Evolutionary conservation across 2,329 filamentous ascomycete genomes (phyloP), one percentile per base, ranked within the genome.

Genomic region (Alternaria alternata): DNA sequence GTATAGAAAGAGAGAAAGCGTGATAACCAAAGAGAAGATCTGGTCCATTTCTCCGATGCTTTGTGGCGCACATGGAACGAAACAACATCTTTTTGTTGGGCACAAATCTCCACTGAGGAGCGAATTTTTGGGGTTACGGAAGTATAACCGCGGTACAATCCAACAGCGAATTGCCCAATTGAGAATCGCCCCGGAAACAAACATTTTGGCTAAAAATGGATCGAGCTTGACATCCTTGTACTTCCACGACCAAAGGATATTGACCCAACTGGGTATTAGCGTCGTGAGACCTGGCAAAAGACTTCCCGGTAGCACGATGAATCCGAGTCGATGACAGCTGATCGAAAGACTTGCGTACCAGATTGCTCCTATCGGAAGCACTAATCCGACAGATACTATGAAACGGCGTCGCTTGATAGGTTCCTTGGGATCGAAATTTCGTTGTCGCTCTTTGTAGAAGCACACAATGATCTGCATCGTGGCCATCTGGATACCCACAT

Each of bases 71-170:
- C 49, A 52, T 14, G 36, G 49, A 30, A 42, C 26, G 3, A 30
- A 44, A 7, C 22, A 44, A 44, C 42, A 44, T 6, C 4, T 16
- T 14, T 5, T 7, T 5, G 1, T 16, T 36, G 32, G 1, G 32
- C 32, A 36, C 4, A 14, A 6, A 36, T 36, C 5, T 36, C 32
- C 12, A 36, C 12, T 36, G 32, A 36, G 11, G 12, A 36, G 32
- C 12, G 32, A 36, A 6, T 14, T 36, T 14, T 5, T 5, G 32
- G 12, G 5, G 1, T 16, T 36, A 36, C 5, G 32, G 5, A 36
- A 36, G 0, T 36, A 5, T 36, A 36, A 36, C 32, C 2, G 32
- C 12, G 32, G 11, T 36, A 7, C 0, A 36, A 0, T 0, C 32
- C 32, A 36, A 36, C 1, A 3, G 32, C 5, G 5, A 36, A 11